These are phyloP conservation scores for Xanthoparmelia taractica DNA, from an alignment of 495 filamentous ascomycete species.

Conservation along the genomic window DNA sequence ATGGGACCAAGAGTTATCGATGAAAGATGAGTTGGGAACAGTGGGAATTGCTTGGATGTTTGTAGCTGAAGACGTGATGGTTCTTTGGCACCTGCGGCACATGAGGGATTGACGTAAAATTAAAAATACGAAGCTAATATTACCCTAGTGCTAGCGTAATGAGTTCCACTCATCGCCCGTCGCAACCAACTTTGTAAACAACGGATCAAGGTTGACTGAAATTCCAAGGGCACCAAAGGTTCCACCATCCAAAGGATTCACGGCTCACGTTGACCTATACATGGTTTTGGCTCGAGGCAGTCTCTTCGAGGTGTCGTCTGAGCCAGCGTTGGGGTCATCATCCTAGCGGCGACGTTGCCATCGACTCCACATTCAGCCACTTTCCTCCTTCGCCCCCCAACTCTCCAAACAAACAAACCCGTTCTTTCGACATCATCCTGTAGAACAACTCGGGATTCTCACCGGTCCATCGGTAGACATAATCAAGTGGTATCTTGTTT, in stretches of 20 bases:
- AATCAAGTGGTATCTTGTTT: neutral
- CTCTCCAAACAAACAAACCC: slow-evolving; percentile 10
- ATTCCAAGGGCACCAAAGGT: neutral
- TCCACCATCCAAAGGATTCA: neutral
- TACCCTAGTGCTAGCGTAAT: neutral
- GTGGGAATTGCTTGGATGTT: slow-evolving; percentile 1
- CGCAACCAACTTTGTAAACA: slow-evolving; percentile 7
- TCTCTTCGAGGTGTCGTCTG: neutral
- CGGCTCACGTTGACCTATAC: neutral
- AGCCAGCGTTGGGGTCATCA: neutral
- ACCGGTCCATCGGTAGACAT: neutral
- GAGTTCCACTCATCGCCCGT: slow-evolving; percentile 1
- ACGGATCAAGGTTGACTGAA: neutral
- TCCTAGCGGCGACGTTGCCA: neutral
- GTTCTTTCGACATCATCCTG: neutral
- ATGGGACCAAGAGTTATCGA: neutral
- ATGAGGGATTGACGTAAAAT: slow-evolving; percentile 6
- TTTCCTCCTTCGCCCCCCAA: neutral
- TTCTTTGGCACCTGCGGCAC: neutral
- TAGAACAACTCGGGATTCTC: neutral
- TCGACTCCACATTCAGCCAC: slow-evolving; percentile 8
- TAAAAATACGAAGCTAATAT: neutral
- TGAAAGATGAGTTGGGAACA: neutral
- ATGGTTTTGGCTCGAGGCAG: neutral
- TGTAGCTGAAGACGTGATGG: neutral